Conservation (phyloP, 768 basidiomycete species). For the Dictyophora rubrovolvata region DNA sequence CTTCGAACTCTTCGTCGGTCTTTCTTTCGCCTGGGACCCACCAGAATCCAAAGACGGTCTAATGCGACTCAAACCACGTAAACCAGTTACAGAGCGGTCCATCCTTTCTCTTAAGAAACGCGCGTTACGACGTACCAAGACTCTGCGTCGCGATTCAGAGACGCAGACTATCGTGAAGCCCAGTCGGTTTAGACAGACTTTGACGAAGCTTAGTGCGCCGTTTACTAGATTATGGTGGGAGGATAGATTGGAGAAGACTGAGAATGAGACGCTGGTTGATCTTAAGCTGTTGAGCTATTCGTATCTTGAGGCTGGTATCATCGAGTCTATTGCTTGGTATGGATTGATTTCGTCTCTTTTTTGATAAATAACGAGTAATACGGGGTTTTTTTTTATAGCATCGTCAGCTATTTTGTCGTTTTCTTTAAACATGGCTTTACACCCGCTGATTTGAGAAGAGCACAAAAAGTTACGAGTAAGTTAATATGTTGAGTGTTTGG, state of each 20-base stretch:
- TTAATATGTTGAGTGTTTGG: neutral
- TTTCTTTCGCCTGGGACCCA: constrained; percentile 66
- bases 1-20: constrained; percentile 56
- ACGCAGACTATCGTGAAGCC: constrained; percentile 34
- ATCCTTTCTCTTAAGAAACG: constrained; percentile 43
- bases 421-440: constrained; percentile 55
- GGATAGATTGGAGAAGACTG: constrained; percentile 40
- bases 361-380: neutral
- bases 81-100: constrained; percentile 53
- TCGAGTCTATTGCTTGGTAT: constrained; percentile 48
- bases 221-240: constrained; percentile 54
- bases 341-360: constrained; percentile 15
- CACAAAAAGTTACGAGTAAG: constrained; percentile 29
- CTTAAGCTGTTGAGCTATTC: constrained; percentile 52
- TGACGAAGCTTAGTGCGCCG: constrained; percentile 34
- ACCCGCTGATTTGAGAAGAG: constrained; percentile 41
- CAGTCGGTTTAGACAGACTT: constrained; percentile 28
- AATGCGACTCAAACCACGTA: constrained; percentile 58
- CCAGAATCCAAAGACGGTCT: constrained; percentile 55
- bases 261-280: constrained; percentile 54
- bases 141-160: constrained; percentile 43
- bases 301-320: constrained; percentile 55
- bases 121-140: constrained; percentile 47
- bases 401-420: constrained; percentile 58
- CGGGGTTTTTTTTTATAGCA: constrained; percentile 24